Base-by-base conservation (phyloP, 164 flowering plant genomes). In the Malania oleifera region DNA sequence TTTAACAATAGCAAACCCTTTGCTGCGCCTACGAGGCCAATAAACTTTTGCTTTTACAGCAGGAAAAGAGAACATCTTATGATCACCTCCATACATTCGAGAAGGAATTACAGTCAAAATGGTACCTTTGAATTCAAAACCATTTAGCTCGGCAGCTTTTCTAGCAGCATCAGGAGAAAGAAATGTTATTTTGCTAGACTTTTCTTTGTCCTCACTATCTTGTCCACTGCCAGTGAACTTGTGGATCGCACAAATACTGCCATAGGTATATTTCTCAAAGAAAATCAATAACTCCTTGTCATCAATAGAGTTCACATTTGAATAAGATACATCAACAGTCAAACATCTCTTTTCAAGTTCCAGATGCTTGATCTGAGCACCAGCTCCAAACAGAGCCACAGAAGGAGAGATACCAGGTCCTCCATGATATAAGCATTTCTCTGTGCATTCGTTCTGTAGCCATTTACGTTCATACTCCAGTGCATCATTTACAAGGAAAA, bases 21-120 rank as follows among this genome's bases (percentile, higher is more conserved):
- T 86, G 66, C 96, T 87, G 26, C 3, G 50, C 77, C 82, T 81
- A 18, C 98, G 89, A 38, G 99, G 96, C 97, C 97, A 95, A 40
- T 5, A 75, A 56, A 91, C 72, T 70, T 64, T 95, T 19, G 90
- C 97, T 63, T 54, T 85, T 12, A 95, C 77, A 57, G 87, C 78
- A 54, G 88, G 82, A 65, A 78, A 86, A 11, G 90, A 65, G 41
- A 67, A 71, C 31, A 69, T 52, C 64, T 69, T 81, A 53, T 60
- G 64, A 69, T 80, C 87, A 62, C 77, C 67, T 18, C 76, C 85
- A 66, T 61, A 39, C n/a, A 75, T 45, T 57, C 58, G 62, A 19
- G 85, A 77, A 54, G 92, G 86, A 48, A 55, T 15, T 39, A 89
- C 67, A 61, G 65, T 83, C 57, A 95, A 58, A 19, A 50, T 12